These are phyloP conservation scores for Aspergillus ibericus DNA, from an alignment of 2,329 filamentous ascomycete species.

Conservation along the genomic window DNA sequence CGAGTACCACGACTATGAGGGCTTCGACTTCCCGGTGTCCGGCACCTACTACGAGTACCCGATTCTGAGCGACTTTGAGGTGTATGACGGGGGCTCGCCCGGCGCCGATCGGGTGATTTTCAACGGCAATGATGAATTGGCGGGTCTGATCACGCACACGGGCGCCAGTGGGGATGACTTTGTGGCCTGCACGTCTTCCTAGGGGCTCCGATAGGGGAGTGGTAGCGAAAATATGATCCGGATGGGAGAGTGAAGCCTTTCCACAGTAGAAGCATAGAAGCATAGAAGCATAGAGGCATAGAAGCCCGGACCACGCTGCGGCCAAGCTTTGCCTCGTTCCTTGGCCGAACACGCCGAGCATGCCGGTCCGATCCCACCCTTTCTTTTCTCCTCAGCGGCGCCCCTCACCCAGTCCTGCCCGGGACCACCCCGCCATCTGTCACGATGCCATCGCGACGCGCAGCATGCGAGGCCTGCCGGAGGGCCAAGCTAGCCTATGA, in stretches of 20 bases:
- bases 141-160: conserved; percentile 68
- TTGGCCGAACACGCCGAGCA: too few species aligned
- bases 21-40: conserved; percentile 58
- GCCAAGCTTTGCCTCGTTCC: too few species aligned
- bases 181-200: conserved; percentile 53
- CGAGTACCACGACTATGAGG: conserved; percentile 62
- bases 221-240: neutral
- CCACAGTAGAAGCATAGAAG: neutral
- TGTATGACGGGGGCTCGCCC: conserved; percentile 62
- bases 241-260: neutral
- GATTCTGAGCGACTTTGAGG: conserved; percentile 48
- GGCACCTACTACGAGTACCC: conserved; percentile 67
- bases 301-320: too few species aligned
- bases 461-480: conserved; percentile 5
- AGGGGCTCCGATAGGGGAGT: neutral
- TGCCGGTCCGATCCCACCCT: too few species aligned
- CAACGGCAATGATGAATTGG: conserved; percentile 56
- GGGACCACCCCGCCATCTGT: too few species aligned
- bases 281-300: too few species aligned
- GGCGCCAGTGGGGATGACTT: conserved; percentile 69
- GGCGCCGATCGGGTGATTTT: conserved; percentile 68
- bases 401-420: too few species aligned
- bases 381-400: too few species aligned
- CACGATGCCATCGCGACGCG: neutral
- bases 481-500: conserved; percentile 7